Base-by-base conservation (phyloP, 768 basidiomycete species). In the Mycena vitilis region DNA sequence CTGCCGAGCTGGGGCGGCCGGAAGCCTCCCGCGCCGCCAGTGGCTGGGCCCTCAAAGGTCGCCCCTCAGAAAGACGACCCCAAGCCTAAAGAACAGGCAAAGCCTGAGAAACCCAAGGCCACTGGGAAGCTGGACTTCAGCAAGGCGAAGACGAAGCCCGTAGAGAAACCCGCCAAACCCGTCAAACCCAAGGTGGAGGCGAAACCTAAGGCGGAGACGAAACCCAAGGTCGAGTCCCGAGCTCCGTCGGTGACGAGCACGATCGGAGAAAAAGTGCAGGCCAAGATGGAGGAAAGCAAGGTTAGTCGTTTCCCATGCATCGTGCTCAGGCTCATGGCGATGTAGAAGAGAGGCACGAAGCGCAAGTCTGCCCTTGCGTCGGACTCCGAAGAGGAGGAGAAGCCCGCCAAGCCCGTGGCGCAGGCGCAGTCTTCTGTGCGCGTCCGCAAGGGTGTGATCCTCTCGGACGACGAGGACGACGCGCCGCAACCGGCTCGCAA, bases 111-210 rank as follows among this genome's bases (percentile, higher is more conserved):
- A 56, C 71, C 78, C 38, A 83, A 82, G 60, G 44, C 70, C 0
- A 75, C 83, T 3, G 89, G 88, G 6, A 88, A 86, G 73, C 81
- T 91, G 8, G 87, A 90, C 71, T 91, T 88, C 83, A 86, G 87
- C 76, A 89, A 86, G 70, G 85, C 86, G 34, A 87, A 87, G 74
- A 71, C 79, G 12, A 88, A 87, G 72, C 80, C 79, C 12, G 76
- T 75, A 61, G 74, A 77, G 52, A 74, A 75, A 55, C 69, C 70
- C 38, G 72, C 69, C 59, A 66, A 72, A 51, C 45, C 63, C 7
- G 47, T 18, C 0, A 64, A 68, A 51, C 5, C 30, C 30, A 30
- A 30, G 30, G 48, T 45, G 16, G 48, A 73, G 23, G 20, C 60
- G 60, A 73, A 71, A 57, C 30, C 30, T 5, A 30, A 30, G 30